These are phyloP conservation scores for Cryptosporidium ubiquitum DNA, from an alignment of 169 alveolate genomes.

Conservation along the genomic window DNA sequence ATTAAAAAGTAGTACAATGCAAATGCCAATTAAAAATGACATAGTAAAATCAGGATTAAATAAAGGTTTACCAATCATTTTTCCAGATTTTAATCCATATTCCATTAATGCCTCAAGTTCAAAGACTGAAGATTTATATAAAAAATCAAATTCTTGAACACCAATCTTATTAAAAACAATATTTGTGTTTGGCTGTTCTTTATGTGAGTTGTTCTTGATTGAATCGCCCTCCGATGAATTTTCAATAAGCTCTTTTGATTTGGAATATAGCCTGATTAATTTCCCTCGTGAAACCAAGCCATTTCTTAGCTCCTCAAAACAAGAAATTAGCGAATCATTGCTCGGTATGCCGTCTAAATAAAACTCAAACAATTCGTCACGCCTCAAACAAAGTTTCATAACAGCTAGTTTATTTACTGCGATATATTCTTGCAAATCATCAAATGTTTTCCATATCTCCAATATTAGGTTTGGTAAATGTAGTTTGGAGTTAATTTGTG, in stretches of 20 bases:
- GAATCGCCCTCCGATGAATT: background rate
- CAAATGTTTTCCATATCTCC: constrained; percentile 84
- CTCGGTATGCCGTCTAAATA: constrained; percentile 73
- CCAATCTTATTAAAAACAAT: constrained; percentile 17
- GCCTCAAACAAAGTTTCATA: constrained; percentile 83
- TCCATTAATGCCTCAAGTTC: constrained; percentile 77
- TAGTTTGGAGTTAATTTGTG: constrained; percentile 71
- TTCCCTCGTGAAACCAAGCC: constrained; percentile 76
- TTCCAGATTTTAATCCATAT: constrained; percentile 65
- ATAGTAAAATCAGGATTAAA: constrained; percentile 65
- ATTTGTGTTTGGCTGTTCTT: background rate
- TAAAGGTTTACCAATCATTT: constrained; percentile 69
- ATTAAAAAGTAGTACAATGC: constrained; percentile 52
- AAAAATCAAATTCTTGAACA: background rate
- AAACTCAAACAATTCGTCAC: constrained; percentile 82
- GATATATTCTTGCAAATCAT: constrained; percentile 83
- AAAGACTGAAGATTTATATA: constrained; percentile 66
- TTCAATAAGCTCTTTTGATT: background rate
- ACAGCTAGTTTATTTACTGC: constrained; percentile 84
- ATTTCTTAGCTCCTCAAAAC: constrained; percentile 77
- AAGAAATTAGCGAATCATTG: background rate
- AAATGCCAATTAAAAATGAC: constrained; percentile 77
- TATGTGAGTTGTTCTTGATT: background rate
- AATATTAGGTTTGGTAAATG: constrained; percentile 82
- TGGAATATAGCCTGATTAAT: constrained; percentile 52